A percentile compares a stretch with the other conserved stretches of the same genome.
Evolutionary conservation across 371 early-diverging fungal genomes (phyloP).

Genomic region (Apophysomyces variabilis): DNA sequence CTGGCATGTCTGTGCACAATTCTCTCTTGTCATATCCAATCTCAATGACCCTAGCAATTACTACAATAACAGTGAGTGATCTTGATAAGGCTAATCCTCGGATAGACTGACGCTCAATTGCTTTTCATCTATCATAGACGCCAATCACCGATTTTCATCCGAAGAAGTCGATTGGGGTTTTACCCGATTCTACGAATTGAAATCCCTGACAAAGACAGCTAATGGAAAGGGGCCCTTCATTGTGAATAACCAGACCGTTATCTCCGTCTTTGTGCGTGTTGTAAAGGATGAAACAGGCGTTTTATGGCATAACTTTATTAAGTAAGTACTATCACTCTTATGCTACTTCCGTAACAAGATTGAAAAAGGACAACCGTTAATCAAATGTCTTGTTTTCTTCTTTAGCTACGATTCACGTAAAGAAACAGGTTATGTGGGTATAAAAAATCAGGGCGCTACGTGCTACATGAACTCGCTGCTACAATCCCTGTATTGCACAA

Average conservation of each 20-base stretch:
- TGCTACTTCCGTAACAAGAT: too few relatives aligned
- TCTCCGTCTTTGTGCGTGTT: conserved; percentile 82
- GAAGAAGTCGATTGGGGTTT: conserved; percentile 97
- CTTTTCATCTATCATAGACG: conserved; percentile 44
- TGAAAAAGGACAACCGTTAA: too few relatives aligned
- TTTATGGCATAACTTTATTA: conserved; percentile 90
- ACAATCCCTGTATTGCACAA: conserved; percentile 97
- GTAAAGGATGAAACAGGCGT: conserved; percentile 91
- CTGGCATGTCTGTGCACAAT: conserved; percentile 92
- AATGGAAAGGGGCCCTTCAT: conserved; percentile 59
- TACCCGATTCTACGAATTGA: conserved; percentile 73
- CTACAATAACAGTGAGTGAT: conserved; percentile 58
- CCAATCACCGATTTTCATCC: conserved; percentile 84
- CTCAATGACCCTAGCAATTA: conserved; percentile 73
- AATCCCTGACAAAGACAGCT: conserved; percentile 47
- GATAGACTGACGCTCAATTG: background rate
- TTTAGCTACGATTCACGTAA: conserved; percentile 83
- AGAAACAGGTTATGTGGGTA: conserved; percentile 92
- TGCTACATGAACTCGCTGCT: conserved; percentile 99
- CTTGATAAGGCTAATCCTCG: background rate
- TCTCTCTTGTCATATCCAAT: conserved; percentile 82
- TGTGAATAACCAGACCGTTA: conserved; percentile 65
- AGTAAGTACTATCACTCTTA: conserved; percentile 52
- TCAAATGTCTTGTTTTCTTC: too few relatives aligned
- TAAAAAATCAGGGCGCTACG: conserved; percentile 99